phyloP scores from a whole-genome alignment of 164 flowering plant genomes.

The Protea cynaroides region DNA sequence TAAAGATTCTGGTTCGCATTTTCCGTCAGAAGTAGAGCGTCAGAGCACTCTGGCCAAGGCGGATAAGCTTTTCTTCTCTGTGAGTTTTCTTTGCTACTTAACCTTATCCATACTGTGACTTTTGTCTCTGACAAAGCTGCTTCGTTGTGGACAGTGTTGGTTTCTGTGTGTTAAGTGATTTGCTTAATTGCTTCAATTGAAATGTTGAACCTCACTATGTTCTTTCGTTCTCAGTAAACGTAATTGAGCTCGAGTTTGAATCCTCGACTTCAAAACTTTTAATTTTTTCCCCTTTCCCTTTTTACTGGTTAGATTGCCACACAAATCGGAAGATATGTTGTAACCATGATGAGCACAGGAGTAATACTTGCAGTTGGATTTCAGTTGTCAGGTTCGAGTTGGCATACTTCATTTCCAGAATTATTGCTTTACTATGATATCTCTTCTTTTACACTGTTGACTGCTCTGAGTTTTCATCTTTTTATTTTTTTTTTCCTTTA shows the following conservation, averaged over 20 bases:
- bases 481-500: background rate
- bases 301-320: conserved; percentile 39
- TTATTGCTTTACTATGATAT: background rate
- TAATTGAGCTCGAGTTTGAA: background rate
- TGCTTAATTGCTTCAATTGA: background rate
- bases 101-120: background rate
- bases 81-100: conserved; percentile 24
- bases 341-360: conserved; percentile 96
- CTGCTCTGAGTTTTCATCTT: background rate
- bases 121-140: too few relatives aligned
- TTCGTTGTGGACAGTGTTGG: too few relatives aligned
- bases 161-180: background rate
- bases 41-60: conserved; percentile 22
- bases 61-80: conserved; percentile 44
- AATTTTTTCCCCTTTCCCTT: background rate
- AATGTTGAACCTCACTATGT: background rate
- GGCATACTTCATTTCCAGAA: background rate
- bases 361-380: conserved; percentile 76
- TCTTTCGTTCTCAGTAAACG: background rate
- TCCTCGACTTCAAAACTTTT: background rate
- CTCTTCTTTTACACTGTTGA: background rate
- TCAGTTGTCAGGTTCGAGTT: conserved; percentile 76
- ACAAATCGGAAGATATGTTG: conserved; percentile 78
- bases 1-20: conserved; percentile 25
- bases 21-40: conserved; percentile 22